Evolutionary conservation across 2,329 filamentous ascomycete genomes (phyloP).

Genomic region (Aspergillus candidus): DNA sequence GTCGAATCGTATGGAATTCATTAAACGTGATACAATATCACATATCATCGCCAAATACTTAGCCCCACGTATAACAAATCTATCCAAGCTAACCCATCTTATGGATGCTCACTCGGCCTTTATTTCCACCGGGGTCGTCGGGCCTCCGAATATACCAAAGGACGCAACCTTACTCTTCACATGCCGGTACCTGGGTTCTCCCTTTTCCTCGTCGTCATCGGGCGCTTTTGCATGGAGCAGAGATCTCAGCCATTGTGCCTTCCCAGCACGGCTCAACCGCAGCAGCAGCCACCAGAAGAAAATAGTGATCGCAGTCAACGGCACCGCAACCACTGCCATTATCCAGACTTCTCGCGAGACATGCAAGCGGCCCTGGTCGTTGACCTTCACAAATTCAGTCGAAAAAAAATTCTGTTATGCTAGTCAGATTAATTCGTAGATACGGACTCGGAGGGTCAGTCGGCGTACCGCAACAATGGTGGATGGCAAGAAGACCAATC

Average conservation of each 20-base stretch:
- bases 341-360: constrained; percentile 10
- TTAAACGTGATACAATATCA: too few species aligned
- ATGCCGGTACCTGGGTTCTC: too few species aligned
- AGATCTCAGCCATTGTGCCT: not conserved
- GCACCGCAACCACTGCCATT: constrained; percentile 6
- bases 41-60: too few species aligned
- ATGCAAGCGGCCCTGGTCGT: constrained; percentile 6
- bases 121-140: too few species aligned
- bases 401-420: constrained; percentile 10
- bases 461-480: constrained; percentile 11
- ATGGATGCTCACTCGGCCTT: too few species aligned
- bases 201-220: too few species aligned
- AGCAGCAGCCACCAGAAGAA: constrained; percentile 7
- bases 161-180: too few species aligned
- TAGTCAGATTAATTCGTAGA: not conserved
- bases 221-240: not conserved
- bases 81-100: too few species aligned
- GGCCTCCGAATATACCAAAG: too few species aligned
- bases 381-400: constrained; percentile 9
- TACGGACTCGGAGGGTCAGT: not conserved
- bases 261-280: not conserved
- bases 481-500: constrained; percentile 8
- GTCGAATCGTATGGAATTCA: too few species aligned
- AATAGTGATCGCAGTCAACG: constrained; percentile 7
- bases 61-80: too few species aligned